Evolutionary conservation across 2,329 filamentous ascomycete genomes (phyloP).

Genomic region (Sporothrix globosa): DNA sequence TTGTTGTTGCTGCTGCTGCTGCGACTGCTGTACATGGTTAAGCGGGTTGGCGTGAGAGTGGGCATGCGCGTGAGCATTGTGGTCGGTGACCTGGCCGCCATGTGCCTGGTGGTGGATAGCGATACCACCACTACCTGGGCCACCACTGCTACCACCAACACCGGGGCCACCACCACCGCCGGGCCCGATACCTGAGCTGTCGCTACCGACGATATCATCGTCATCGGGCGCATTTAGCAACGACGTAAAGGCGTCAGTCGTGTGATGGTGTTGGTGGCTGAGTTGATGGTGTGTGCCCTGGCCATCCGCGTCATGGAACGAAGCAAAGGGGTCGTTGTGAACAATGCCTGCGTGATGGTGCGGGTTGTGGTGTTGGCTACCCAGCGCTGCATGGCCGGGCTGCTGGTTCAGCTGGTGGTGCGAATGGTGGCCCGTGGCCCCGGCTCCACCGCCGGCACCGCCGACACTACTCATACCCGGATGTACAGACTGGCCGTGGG

Average conservation of each 20-base stretch:
- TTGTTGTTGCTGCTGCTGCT: constrained; percentile 17
- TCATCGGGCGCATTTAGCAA: constrained; percentile 55
- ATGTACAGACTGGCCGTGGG: constrained; percentile 11
- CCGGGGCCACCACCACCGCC: not conserved
- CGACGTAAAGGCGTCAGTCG: constrained; percentile 56
- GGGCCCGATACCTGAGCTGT: constrained; percentile 5
- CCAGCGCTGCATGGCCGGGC: constrained; percentile 36
- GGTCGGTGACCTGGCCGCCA: constrained; percentile 26
- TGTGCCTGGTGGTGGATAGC: constrained; percentile 28
- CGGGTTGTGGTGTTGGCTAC: constrained; percentile 38
- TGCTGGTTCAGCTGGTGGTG: constrained; percentile 27
- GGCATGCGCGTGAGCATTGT: constrained; percentile 20
- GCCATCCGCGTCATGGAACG: constrained; percentile 45
- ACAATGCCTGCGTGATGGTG: constrained; percentile 36
- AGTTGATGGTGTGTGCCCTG: constrained; percentile 43
- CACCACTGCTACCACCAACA: not conserved
- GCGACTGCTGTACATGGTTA: constrained; percentile 20
- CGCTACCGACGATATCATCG: constrained; percentile 33
- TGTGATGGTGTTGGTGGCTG: constrained; percentile 39
- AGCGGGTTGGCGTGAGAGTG: constrained; percentile 16
- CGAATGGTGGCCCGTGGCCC: constrained; percentile 8
- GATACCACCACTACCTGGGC: not conserved
- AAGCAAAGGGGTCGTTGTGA: constrained; percentile 41
- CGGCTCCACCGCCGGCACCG: not conserved
- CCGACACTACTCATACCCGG: not conserved